phyloP scores from a whole-genome alignment of 169 alveolate genomes.

The Eimeria brunetti region DNA sequence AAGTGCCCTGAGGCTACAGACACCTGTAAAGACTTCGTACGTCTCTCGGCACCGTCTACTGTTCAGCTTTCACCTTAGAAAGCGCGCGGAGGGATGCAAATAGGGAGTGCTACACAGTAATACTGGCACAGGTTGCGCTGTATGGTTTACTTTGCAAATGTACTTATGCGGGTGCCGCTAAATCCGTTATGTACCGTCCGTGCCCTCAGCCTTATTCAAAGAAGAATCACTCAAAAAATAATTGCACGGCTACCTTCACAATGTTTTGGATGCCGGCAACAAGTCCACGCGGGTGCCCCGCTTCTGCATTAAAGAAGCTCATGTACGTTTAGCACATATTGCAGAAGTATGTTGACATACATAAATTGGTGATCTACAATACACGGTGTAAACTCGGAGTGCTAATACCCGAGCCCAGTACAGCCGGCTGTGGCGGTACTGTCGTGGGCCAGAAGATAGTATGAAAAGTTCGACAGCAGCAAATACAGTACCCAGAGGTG shows the following conservation, averaged over 20 bases:
- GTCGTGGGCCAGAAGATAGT: background rate
- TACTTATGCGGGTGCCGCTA: no score
- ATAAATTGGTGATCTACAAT: no score
- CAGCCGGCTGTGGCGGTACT: background rate
- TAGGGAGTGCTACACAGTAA: no score
- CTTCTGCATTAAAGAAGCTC: no score
- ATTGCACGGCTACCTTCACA: background rate
- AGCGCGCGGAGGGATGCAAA: background rate
- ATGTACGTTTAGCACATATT: no score
- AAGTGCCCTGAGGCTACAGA: background rate
- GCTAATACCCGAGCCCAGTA: background rate
- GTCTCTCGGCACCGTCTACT: background rate
- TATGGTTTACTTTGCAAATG: background rate
- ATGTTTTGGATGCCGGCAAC: background rate
- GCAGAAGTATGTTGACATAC: no score
- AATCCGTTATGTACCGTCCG: background rate
- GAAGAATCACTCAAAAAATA: no score
- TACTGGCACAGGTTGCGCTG: background rate
- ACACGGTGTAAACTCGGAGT: background rate
- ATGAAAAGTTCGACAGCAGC: background rate
- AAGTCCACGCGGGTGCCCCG: background rate
- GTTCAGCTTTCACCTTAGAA: background rate
- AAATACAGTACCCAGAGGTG: background rate
- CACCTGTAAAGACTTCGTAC: background rate
- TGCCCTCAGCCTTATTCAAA: background rate